phyloP scores from a whole-genome alignment of 257 asterid species.

The Solanum medicagineum region DNA sequence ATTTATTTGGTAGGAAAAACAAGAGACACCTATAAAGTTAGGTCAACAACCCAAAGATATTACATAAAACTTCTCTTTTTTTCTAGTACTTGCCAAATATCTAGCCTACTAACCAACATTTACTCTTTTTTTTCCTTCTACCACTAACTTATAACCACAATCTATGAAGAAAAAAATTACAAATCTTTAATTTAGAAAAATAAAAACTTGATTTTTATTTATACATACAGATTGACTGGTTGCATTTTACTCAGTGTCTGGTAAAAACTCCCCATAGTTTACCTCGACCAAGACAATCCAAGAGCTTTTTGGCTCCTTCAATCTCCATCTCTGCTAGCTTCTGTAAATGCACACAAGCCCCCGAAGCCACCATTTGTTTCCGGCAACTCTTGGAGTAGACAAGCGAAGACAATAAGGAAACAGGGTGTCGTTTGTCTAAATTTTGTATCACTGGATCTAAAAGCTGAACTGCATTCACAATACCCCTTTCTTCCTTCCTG shows the following conservation, averaged over 20 bases:
- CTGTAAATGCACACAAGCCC: constrained; percentile 50
- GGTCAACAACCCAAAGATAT: constrained; percentile 11
- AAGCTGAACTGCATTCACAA: constrained; percentile 32
- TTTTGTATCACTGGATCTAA: constrained; percentile 38
- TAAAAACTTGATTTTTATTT: constrained; percentile 6
- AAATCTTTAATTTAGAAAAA: background rate
- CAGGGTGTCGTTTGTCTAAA: constrained; percentile 39
- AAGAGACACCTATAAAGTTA: constrained; percentile 8
- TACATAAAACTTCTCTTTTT: background rate
- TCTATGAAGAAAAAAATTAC: constrained; percentile 17
- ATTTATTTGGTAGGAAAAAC: constrained; percentile 5
- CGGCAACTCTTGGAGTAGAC: constrained; percentile 57
- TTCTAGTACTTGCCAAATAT: background rate
- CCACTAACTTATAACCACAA: constrained; percentile 12
- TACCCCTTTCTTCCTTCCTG: constrained; percentile 65
- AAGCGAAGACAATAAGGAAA: constrained; percentile 30
- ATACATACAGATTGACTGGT: constrained; percentile 19
- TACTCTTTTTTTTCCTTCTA: background rate
- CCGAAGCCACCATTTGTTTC: constrained; percentile 58
- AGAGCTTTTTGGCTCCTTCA: constrained; percentile 75
- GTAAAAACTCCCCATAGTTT: constrained; percentile 73
- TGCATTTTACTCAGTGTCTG: constrained; percentile 8
- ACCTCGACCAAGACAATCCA: constrained; percentile 44
- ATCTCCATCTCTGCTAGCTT: constrained; percentile 52
- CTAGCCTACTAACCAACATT: background rate